Percentiles rank a stretch among this genome's conserved stretches.
Conservation (phyloP, 176 grass and related monocot species). For the Zoysia pacifica region DNA sequence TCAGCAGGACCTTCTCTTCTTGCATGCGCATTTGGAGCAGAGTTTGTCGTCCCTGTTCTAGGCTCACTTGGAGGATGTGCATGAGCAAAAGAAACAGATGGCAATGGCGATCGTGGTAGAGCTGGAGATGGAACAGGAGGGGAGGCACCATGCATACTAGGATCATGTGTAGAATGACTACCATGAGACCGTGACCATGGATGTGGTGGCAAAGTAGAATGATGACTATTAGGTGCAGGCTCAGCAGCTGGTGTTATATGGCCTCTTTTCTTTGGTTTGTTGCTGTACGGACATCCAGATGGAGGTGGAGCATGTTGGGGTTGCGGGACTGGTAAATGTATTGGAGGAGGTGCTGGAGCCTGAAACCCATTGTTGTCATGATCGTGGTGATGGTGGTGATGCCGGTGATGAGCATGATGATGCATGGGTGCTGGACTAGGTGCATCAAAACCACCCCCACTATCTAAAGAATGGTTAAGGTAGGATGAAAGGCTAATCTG, state of each 20-base stretch:
- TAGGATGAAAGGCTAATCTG: slow-evolving; percentile 94
- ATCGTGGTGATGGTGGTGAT: slow-evolving; percentile 55
- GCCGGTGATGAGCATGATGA: slow-evolving; percentile 52
- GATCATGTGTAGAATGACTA: slow-evolving; percentile 39
- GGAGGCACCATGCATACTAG: slow-evolving; percentile 13
- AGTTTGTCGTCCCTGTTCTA: slow-evolving; percentile 7
- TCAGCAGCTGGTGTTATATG: slow-evolving; percentile 47
- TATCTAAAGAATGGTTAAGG: slow-evolving; percentile 81
- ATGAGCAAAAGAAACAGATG: slow-evolving; percentile 48
- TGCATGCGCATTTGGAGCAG: slow-evolving; percentile 44
- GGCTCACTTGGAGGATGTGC: slow-evolving; percentile 52
- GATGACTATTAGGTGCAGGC: slow-evolving; percentile 44
- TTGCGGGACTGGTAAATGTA: slow-evolving; percentile 24
- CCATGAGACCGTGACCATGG: slow-evolving; percentile 2
- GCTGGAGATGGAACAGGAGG: slow-evolving; percentile 25
- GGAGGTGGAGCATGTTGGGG: slow-evolving; percentile 53
- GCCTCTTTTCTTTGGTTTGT: slow-evolving; percentile 36
- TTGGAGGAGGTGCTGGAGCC: slow-evolving; percentile 38
- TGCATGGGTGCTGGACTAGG: slow-evolving; percentile 72
- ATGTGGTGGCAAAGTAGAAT: slow-evolving; percentile 42
- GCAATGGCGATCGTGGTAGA: slow-evolving; percentile 38
- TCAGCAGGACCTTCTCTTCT: slow-evolving; percentile 23
- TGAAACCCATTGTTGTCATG: slow-evolving; percentile 37
- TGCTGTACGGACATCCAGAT: slow-evolving; percentile 61
- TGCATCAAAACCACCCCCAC: slow-evolving; percentile 47